Evolutionary conservation across 2,329 filamentous ascomycete species (phyloP), one percentile per base, ranked within the genome.

Genomic region (Tolypocladium amazonense): DNA sequence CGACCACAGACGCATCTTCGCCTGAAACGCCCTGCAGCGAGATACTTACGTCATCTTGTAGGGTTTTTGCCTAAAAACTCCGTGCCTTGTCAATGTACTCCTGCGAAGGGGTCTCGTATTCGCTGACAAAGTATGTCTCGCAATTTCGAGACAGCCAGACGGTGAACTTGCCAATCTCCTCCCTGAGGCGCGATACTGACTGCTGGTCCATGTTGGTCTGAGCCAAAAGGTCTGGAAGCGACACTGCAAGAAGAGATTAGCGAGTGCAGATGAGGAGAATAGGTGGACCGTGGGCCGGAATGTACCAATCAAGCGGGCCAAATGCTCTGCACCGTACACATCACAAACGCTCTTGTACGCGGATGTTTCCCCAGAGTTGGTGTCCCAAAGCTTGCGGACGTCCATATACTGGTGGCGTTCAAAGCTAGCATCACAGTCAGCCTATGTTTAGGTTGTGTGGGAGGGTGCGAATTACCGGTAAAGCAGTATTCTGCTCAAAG

Each of bases 131-230:
- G 75, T 94, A 96, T 30, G 83, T 83, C 60, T 84, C 80, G 18
- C 87, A 85, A 68, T 93, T 86, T 66, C 88, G 89, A 61, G 87
- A 84, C 59, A 99, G 80, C 91, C 92, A 99, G 58, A 85, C 81
- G 14, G 88, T 90, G 74, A 99, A 87, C 74, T 92, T 93, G 65
- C 85, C 82, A 20, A 99, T 81, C 72, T 99, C 94, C 68, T 97
- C 91, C 15, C 92, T 88, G 33, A 97, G 84, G 55, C 92, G 88
- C 63, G 88, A 89, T 50, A 96, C 90, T 2, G 92, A 92, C 72
- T 96, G 92, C 58, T 88, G 81, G 69, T 97, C 94, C 92, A 99
- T 96, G 75, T 97, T 97, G 58, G 94, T 99, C 72, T 99, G 94
- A 4, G 92, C 92, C 63, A 97, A 87, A 47, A 97, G 85, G 71